Conservation (phyloP, 2,329 filamentous ascomycete genomes). For the Nectriaceae sp. region DNA sequence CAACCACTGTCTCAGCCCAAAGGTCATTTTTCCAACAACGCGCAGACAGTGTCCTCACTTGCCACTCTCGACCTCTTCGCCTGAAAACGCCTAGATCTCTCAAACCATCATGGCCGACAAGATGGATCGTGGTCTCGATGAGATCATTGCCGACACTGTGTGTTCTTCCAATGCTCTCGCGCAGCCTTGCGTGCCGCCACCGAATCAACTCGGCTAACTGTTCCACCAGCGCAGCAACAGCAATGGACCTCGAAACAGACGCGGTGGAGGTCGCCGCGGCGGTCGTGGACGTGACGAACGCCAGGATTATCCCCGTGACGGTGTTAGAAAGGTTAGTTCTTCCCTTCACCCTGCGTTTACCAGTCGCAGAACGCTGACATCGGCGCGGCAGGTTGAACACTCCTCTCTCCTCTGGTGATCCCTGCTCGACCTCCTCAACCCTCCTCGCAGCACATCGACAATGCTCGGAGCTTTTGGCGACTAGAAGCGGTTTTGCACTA, state of each 20-base stretch:
- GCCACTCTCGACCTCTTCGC: conserved; percentile 4
- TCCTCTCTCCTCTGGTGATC: conserved; percentile 32
- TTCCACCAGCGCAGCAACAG: conserved; percentile 25
- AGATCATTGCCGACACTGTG: conserved; percentile 56
- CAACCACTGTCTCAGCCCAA: neutral
- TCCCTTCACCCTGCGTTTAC: neutral
- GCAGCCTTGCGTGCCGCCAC: conserved; percentile 10
- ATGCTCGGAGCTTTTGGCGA: conserved; percentile 33
- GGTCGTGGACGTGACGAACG: conserved; percentile 39
- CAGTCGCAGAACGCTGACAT: neutral
- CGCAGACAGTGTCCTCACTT: neutral
- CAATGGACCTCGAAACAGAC: conserved; percentile 39
- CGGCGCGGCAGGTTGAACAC: conserved; percentile 34
- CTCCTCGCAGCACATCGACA: conserved; percentile 31
- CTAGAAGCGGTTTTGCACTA: conserved; percentile 33
- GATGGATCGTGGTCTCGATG: conserved; percentile 58
- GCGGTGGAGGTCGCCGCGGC: conserved; percentile 28
- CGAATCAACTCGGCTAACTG: conserved; percentile 19
- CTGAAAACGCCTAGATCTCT: neutral
- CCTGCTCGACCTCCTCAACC: conserved; percentile 31
- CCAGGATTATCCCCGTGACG: conserved; percentile 69
- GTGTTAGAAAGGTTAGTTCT: conserved; percentile 78
- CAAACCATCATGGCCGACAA: conserved; percentile 38
- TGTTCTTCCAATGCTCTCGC: conserved; percentile 10
- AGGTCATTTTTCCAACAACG: neutral